Evolutionary conservation across 1,139 yeast genomes (phyloP).

Genomic region (Saccharomycopsis crataegensis): DNA sequence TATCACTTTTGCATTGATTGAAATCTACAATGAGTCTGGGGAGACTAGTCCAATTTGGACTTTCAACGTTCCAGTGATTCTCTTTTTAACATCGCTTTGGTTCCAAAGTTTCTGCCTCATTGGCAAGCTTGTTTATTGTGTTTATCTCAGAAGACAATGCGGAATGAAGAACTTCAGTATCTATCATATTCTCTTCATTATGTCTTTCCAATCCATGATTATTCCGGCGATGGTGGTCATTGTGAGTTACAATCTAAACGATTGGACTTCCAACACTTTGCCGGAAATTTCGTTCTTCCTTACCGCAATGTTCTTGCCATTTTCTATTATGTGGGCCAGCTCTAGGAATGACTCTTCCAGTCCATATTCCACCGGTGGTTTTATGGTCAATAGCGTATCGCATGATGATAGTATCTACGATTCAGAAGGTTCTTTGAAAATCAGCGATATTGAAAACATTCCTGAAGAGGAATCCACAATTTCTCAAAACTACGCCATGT

Average conservation of each 20-base stretch:
- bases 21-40: constrained; percentile 19
- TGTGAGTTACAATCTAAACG: constrained; percentile 36
- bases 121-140: constrained; percentile 57
- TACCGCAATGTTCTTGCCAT: constrained; percentile 64
- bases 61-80: constrained; percentile 45
- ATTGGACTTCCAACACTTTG: constrained; percentile 21
- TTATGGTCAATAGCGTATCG: background rate
- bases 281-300: constrained; percentile 37
- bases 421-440: background rate
- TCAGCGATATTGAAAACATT: background rate
- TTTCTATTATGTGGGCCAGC: constrained; percentile 84
- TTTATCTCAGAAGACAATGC: constrained; percentile 60
- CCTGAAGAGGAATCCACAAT: constrained; percentile 3
- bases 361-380: constrained; percentile 26
- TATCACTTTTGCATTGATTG: constrained; percentile 23
- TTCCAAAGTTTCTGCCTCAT: constrained; percentile 53
- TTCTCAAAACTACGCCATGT: background rate
- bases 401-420: background rate
- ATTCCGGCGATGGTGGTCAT: constrained; percentile 68
- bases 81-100: constrained; percentile 64
- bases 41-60: constrained; percentile 13
- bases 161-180: constrained; percentile 81
- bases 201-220: constrained; percentile 76
- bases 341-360: constrained; percentile 38
- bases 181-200: constrained; percentile 69